phyloP scores from a whole-genome alignment of 2,329 filamentous ascomycete genomes.

The Cladosporium sp. region DNA sequence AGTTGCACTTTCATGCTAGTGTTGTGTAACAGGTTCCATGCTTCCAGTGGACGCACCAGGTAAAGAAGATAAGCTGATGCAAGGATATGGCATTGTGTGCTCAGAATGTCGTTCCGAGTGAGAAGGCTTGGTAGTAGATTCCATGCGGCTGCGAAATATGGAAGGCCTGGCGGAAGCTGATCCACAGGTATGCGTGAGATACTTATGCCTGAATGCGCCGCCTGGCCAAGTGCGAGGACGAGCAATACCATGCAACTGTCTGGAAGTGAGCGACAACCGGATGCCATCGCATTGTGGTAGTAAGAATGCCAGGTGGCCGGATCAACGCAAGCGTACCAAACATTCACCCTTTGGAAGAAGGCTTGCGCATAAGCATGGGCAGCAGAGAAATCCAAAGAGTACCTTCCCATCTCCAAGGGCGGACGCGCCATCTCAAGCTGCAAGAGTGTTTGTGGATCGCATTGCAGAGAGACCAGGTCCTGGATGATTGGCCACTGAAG shows the following conservation, averaged over 20 bases:
- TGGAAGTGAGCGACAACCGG: slow-evolving; percentile 71
- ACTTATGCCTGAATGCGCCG: slow-evolving; percentile 64
- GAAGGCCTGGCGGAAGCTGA: slow-evolving; percentile 69
- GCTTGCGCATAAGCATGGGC: slow-evolving; percentile 73
- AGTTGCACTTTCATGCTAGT: slow-evolving; percentile 79
- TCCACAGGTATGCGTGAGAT: slow-evolving; percentile 67
- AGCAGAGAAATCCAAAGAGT: slow-evolving; percentile 21
- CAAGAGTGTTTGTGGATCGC: slow-evolving; percentile 75
- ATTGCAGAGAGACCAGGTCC: slow-evolving; percentile 70
- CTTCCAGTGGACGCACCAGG: slow-evolving; percentile 74
- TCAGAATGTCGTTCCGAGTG: slow-evolving; percentile 72
- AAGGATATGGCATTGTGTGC: slow-evolving; percentile 75
- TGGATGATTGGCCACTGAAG: slow-evolving; percentile 78
- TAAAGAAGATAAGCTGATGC: slow-evolving; percentile 81
- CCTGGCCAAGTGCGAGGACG: slow-evolving; percentile 72
- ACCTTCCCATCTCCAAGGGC: slow-evolving; percentile 62
- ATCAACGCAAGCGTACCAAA: slow-evolving; percentile 83
- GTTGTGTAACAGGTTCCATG: slow-evolving; percentile 75
- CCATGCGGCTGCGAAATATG: slow-evolving; percentile 80
- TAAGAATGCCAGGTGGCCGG: slow-evolving; percentile 74
- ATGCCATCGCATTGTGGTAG: slow-evolving; percentile 70
- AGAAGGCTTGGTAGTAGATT: slow-evolving; percentile 71
- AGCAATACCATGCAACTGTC: slow-evolving; percentile 80
- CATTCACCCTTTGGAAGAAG: slow-evolving; percentile 76
- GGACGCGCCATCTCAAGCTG: slow-evolving; percentile 77